A percentile compares a stretch with the other conserved stretches of the same genome.
Conservation (phyloP, 176 grass and related monocot species). For the Paspalum vaginatum region DNA sequence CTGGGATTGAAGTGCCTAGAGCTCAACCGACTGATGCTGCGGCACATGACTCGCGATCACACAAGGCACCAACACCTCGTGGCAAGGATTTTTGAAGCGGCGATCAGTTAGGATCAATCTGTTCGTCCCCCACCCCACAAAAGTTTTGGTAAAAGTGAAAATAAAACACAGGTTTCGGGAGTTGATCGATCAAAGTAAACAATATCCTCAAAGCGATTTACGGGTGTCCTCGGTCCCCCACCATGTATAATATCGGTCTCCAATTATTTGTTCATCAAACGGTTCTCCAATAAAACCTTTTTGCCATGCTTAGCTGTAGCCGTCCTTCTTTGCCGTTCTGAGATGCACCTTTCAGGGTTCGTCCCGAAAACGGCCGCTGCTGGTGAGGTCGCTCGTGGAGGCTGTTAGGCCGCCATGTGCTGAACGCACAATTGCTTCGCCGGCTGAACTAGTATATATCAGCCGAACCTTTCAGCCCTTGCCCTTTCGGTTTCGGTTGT, state of each 20-base stretch:
- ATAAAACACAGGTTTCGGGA: conserved; percentile 35
- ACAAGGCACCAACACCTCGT: conserved; percentile 27
- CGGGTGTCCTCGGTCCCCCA: not conserved
- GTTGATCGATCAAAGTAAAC: conserved; percentile 33
- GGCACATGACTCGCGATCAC: not conserved
- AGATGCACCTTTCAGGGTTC: conserved; percentile 12
- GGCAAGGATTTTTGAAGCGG: not conserved
- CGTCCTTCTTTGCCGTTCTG: conserved; percentile 16
- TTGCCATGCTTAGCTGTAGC: conserved; percentile 13
- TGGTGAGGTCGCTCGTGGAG: conserved; percentile 8
- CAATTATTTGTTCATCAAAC: conserved; percentile 47
- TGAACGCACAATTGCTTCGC: conserved; percentile 30
- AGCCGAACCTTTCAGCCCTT: conserved; percentile 14
- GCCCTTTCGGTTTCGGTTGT: conserved; percentile 34
- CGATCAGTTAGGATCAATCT: not conserved
- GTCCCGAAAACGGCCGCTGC: not conserved
- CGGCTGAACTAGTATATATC: not conserved
- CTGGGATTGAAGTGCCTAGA: conserved; percentile 11
- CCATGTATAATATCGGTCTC: conserved; percentile 44
- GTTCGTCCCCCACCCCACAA: not conserved
- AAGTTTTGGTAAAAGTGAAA: conserved; percentile 57
- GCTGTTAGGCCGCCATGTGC: conserved; percentile 41
- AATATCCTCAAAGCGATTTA: conserved; percentile 17
- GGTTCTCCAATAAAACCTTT: conserved; percentile 1
- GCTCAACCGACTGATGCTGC: not conserved